Base-by-base conservation (phyloP, 2,329 filamentous ascomycete genomes). In the Penicillium sp. region DNA sequence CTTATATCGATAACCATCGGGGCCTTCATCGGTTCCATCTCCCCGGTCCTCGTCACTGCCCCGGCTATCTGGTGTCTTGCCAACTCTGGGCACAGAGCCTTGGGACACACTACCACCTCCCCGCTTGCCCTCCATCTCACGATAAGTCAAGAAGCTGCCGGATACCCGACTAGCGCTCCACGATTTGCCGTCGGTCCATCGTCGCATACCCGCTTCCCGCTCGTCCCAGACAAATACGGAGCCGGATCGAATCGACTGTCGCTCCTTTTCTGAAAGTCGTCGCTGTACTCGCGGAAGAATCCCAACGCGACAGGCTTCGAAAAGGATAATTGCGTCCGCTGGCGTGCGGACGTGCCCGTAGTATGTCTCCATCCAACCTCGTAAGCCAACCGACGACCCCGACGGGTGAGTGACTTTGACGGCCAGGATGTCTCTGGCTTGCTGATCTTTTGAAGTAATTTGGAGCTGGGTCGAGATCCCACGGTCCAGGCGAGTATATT, bases 171-270 rank as follows among this genome's bases (percentile, higher is more conserved):
- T 97, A 31, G 94, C 94, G 68, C 93, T 97, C 94, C 94, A 99
- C 33, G 93, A 97, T 73, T 99, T 99, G 51, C 94, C 94, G 65
- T 99, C 94, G 0, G 94, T 99, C 94, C 94, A 99, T 73, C 94
- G 82, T 67, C 94, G 84, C 94, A 99, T 99, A 61, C 94, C 94
- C 10, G 94, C 94, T 78, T 99, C 94, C 64, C 93, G 82, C 79
- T 99, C 94, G 72, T 99, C 94, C 94, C 94, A 99, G n/a, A 99
- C 94, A 67, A 97, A 99, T 3, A 99, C 93, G 0, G 94, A 99
- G 41, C 94, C 94, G 0, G 93, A 96, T 67, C 90, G 87, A 71
- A 99, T 99, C 4, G 90, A 90, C 70, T 96, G 92, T 56, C 94
- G 85, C 76, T 99, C 94, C 76, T 97, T 97, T 74, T 99, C 94